Percentiles rank a stretch among this genome's conserved stretches.
Conservation (phyloP, 768 basidiomycete species). For the Rhizopogon salebrosus region DNA sequence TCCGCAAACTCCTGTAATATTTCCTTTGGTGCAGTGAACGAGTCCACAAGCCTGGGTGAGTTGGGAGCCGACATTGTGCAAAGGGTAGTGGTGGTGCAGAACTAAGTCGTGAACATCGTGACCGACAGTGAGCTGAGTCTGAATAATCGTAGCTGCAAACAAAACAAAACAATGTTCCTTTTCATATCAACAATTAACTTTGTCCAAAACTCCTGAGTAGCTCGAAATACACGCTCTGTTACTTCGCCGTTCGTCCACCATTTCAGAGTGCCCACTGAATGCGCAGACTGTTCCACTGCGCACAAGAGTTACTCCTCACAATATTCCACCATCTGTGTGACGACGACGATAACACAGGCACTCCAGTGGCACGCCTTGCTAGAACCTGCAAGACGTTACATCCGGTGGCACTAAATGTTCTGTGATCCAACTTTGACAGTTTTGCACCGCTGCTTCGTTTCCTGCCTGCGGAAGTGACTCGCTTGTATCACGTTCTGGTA, state of each 20-base stretch:
- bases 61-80: conserved; percentile 50
- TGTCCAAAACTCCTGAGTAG: too few species aligned
- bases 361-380: conserved; percentile 17
- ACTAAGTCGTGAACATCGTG: conserved; percentile 5
- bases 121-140: conserved; percentile 20
- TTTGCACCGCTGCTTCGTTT: conserved; percentile 16
- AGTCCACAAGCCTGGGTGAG: conserved; percentile 77
- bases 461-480: conserved; percentile 10
- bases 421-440: conserved; percentile 19
- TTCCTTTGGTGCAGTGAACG: conserved; percentile 90
- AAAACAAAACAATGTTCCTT: conserved; percentile 18
- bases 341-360: background rate
- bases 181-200: too few species aligned
- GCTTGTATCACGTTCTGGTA: background rate
- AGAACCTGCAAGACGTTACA: conserved; percentile 21
- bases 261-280: background rate
- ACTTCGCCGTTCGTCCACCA: background rate
- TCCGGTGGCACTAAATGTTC: conserved; percentile 15
- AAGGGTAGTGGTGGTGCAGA: conserved; percentile 13
- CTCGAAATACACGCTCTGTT: too few species aligned
- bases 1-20: conserved; percentile 91
- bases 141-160: conserved; percentile 23
- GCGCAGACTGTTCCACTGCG: background rate
- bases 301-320: background rate
- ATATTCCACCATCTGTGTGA: background rate